Evolutionary conservation across 2,329 filamentous ascomycete genomes (phyloP).

Genomic region (Metarhizium robertsii): DNA sequence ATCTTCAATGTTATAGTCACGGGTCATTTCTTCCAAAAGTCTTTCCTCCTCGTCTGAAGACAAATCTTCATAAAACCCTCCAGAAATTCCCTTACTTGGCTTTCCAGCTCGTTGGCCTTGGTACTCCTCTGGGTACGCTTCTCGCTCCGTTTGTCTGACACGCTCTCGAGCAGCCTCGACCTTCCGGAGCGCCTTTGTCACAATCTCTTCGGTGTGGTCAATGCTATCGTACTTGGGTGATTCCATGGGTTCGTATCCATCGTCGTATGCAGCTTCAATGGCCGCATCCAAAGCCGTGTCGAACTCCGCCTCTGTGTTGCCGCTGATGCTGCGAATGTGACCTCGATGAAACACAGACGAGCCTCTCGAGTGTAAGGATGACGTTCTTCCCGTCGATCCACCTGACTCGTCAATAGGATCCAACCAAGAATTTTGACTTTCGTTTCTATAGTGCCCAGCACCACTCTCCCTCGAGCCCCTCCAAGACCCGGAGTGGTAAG

Average conservation of each 20-base stretch:
- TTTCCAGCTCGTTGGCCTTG: constrained; percentile 20
- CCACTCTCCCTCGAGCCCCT: constrained; percentile 10
- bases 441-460: constrained; percentile 40
- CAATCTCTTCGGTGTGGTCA: constrained; percentile 32
- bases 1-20: constrained; percentile 72
- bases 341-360: constrained; percentile 63
- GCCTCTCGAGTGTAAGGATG: constrained; percentile 72
- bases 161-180: constrained; percentile 69
- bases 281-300: constrained; percentile 91
- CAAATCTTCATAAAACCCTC: constrained; percentile 51
- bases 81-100: constrained; percentile 20
- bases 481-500: constrained; percentile 11
- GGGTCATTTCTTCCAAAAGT: constrained; percentile 79
- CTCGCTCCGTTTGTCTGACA: constrained; percentile 63
- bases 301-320: constrained; percentile 78
- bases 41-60: constrained; percentile 66
- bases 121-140: constrained; percentile 34
- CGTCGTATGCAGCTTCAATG: constrained; percentile 91
- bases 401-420: constrained; percentile 89
- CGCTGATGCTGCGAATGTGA: constrained; percentile 59
- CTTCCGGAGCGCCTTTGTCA: constrained; percentile 50
- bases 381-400: constrained; percentile 53
- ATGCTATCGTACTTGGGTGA: constrained; percentile 29
- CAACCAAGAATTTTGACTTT: constrained; percentile 81
- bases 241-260: constrained; percentile 69